Evolutionary conservation across 2,329 filamentous ascomycete genomes (phyloP), one percentile per base, ranked within the genome.

Genomic region (Eutypella sp.): DNA sequence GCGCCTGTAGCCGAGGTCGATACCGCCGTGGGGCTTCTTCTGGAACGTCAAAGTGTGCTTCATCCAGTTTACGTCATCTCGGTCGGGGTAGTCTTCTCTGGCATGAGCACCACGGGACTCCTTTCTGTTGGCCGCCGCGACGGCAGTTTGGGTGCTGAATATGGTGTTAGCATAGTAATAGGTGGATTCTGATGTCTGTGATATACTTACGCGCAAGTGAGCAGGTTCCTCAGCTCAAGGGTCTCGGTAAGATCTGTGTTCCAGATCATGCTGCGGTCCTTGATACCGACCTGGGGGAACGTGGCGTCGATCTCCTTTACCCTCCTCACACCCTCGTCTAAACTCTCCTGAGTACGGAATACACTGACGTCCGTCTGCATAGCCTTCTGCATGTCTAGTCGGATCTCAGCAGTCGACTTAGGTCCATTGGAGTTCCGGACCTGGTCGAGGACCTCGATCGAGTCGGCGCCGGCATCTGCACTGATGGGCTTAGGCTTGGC

Each of bases 181-280:
- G 20, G 25, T 16, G 13, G 24, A 16, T 5, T 13, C n/a, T 23
- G 40, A 5, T 39, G n/a, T n/a, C n/a, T n/a, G 7, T 31, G 29
- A 40, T 27, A 41, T 52, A 86, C 85, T 75, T 84, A 89, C 82
- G 91, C 92, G 83, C 93, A 97, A 63, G 93, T 97, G 66, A 99
- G 75, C 63, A 99, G 72, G 71, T 99, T 99, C 64, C 91, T 82
- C 64, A 97, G 78, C 74, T 99, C 93, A 46, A 99, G 82, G 7
- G 92, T 95, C 79, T 97, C 92, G 51, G 96, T 89, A 33, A 97
- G 82, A 65, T 97, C 92, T 20, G 88, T 90, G 83, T 97, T 97
- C 92, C 92, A 97, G 76, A 97, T 97, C 92, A 97, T 96, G 79
- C 89, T 95, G 70, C 93, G 87, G 71, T 97, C 92, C 82, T 96